Evolutionary conservation across 1,139 yeast genomes (phyloP).

Genomic region (Nakaseomyces bracarensis): DNA sequence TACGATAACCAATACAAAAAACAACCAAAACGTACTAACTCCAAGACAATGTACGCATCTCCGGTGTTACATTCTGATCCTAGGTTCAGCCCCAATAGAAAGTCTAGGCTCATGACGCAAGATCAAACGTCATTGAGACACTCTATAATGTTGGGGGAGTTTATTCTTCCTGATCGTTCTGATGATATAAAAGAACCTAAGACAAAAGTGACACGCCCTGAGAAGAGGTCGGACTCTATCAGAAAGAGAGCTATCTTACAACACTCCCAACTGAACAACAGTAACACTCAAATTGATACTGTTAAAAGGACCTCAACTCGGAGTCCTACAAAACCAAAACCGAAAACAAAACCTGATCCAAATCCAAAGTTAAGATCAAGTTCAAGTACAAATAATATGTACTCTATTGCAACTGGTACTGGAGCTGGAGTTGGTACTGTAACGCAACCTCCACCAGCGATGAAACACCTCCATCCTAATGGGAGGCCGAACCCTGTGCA

Average conservation of each 20-base stretch:
- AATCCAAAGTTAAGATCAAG: too few species aligned
- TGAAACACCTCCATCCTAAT: background rate
- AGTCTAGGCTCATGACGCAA: constrained; percentile 5
- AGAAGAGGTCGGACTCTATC: constrained; percentile 1
- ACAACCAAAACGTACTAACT: background rate
- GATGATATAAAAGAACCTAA: constrained; percentile 5
- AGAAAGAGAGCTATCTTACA: constrained; percentile 3
- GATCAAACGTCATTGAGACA: constrained; percentile 3
- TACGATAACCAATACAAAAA: background rate
- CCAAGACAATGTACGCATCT: background rate
- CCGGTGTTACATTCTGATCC: background rate
- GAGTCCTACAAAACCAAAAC: background rate
- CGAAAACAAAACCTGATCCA: background rate
- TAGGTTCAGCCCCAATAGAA: background rate
- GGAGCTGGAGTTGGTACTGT: too few species aligned
- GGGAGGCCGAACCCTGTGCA: background rate
- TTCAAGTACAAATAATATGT: too few species aligned
- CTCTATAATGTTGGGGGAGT: constrained; percentile 1
- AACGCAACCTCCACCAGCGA: background rate
- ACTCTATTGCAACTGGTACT: too few species aligned
- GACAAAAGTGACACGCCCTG: background rate
- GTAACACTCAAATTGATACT: background rate
- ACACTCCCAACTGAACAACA: background rate
- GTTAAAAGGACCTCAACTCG: background rate
- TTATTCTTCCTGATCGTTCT: background rate